Evolutionary conservation across 495 filamentous ascomycete species (phyloP).

Genomic region (Stereocaulon alpinum): DNA sequence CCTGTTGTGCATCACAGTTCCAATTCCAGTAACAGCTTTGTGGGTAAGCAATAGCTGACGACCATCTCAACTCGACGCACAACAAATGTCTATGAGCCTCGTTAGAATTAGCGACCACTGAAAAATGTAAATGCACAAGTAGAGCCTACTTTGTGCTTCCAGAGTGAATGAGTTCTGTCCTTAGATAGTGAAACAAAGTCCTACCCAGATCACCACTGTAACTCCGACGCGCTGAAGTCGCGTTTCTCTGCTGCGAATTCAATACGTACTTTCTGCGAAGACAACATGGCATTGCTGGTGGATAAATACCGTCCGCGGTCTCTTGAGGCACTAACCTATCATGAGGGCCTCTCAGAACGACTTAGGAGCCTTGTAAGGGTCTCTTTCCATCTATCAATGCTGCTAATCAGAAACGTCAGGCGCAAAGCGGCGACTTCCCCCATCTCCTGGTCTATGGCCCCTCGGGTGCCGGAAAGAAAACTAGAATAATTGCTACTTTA

Average conservation of each 20-base stretch:
- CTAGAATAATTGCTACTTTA: constrained; percentile 84
- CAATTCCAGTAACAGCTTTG: no score
- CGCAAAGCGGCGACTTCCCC: constrained; percentile 92
- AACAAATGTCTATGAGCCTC: no score
- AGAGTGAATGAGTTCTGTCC: no score
- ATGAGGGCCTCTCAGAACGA: constrained; percentile 76
- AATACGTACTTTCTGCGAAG: not conserved
- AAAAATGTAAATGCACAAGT: no score
- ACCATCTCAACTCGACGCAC: no score
- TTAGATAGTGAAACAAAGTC: no score
- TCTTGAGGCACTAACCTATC: constrained; percentile 79
- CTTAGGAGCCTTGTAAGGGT: constrained; percentile 70
- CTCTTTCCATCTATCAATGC: constrained; percentile 16
- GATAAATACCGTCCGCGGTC: constrained; percentile 89
- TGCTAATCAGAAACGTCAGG: constrained; percentile 40
- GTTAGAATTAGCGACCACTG: no score
- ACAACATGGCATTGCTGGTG: constrained; percentile 66
- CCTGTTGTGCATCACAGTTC: no score
- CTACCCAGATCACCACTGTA: not conserved
- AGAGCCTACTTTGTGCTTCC: no score
- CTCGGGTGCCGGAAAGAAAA: constrained; percentile 95
- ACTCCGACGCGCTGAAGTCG: not conserved
- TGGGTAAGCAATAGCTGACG: no score
- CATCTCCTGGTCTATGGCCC: constrained; percentile 95
- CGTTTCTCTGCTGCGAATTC: not conserved